Percentiles rank a stretch among this genome's conserved stretches.
Evolutionary conservation across 306 rosid genomes (phyloP).

Genomic region (Lathyrus tuberosus): DNA sequence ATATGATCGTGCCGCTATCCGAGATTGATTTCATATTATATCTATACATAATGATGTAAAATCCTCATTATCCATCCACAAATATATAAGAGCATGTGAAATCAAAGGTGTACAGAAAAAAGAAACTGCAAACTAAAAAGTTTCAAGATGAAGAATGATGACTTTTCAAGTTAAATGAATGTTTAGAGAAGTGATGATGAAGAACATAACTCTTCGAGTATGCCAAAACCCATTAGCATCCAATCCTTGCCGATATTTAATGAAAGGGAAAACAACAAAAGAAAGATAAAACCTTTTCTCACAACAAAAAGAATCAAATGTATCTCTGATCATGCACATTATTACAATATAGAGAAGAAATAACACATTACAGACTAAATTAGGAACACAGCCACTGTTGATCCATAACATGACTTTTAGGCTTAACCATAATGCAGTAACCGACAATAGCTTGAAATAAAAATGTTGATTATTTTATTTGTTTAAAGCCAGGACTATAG

Average conservation of each 20-base stretch:
- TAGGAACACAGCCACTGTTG: slow-evolving; percentile 19
- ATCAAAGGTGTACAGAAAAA: slow-evolving; percentile 7
- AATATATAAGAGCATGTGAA: background rate
- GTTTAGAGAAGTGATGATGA: background rate
- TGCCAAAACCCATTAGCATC: slow-evolving; percentile 10
- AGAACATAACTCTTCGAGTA: slow-evolving; percentile 1
- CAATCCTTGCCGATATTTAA: slow-evolving; percentile 21
- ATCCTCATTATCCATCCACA: slow-evolving; percentile 16
- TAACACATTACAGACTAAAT: slow-evolving; percentile 2
- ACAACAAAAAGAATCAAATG: slow-evolving; percentile 30
- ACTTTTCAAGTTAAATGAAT: background rate
- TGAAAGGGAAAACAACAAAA: background rate
- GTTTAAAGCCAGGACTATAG: background rate
- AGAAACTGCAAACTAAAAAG: slow-evolving; percentile 1
- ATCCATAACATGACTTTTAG: slow-evolving; percentile 5
- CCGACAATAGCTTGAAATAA: slow-evolving; percentile 7
- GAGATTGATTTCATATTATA: background rate
- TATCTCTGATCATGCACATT: background rate
- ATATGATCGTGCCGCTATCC: too few relatives aligned
- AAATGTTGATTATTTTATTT: slow-evolving; percentile 2
- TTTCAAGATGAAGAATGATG: background rate
- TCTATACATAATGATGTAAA: slow-evolving; percentile 3
- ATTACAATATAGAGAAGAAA: slow-evolving; percentile 25
- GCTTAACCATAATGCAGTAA: slow-evolving; percentile 21
- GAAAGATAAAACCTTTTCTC: background rate